Base-by-base conservation (phyloP, 768 basidiomycete species). In the Kwoniella sp. region DNA sequence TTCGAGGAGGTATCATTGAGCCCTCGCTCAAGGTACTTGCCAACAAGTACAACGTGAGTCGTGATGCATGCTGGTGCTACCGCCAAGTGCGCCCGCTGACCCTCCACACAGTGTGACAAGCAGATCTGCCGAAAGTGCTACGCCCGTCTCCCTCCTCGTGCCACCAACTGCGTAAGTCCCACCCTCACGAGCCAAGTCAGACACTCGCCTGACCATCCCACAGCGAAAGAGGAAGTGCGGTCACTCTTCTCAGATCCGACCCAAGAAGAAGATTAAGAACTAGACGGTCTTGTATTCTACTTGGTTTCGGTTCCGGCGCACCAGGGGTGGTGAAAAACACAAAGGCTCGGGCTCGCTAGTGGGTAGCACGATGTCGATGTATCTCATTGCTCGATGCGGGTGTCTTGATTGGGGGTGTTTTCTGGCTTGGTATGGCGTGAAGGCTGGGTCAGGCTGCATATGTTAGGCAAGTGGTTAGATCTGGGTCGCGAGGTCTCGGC, bases 81-180 rank as follows among this genome's bases (percentile, higher is more conserved):
- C 34, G 5, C 19, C 7, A 6, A 36, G 15, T 36, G 34, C 19
- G 34, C 34, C 19, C n/a, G 34, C 15, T n/a, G 15, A 6, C 15
- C 34, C 19, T 36, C 15, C 34, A 6, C 7, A 36, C 47, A 71
- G 70, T 96, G 91, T 76, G 90, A 95, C 79, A 93, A 93, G 82
- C 89, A 92, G 76, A 96, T 96, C 70, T 98, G 95, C 83, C 90
- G 95, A 77, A 96, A 96, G 78, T 98, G 95, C 81, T 98, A 98
- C 77, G 95, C 95, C 38, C 93, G 95, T 68, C 93, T 98, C 67
- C 93, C 95, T 60, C 93, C 92, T 47, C 90, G 95, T 75, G 95
- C 95, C 31, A 96, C 92, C 80, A 98, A 99, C 84, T 98, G 95
- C 85, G 82, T 93, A 75, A 93, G 73, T 67, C 19, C 25, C 19